These are phyloP conservation scores for Nakazawaea anatomiae DNA, from an alignment of 805 yeast species.

Conservation along the genomic window DNA sequence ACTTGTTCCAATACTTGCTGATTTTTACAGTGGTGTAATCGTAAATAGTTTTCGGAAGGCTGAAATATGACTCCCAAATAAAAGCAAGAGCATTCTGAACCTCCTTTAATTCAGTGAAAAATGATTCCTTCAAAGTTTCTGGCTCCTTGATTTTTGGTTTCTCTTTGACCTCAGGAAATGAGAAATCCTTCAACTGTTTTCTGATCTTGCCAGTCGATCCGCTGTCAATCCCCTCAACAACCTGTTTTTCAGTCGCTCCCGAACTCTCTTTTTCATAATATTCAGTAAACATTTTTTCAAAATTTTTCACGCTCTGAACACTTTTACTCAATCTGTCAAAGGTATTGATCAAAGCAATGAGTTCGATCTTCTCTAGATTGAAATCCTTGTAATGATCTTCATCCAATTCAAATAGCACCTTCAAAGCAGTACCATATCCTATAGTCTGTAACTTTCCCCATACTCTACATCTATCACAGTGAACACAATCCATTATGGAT, in stretches of 20 bases:
- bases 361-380: conserved; percentile 63
- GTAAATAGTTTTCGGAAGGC: conserved; percentile 62
- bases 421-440: conserved; percentile 96
- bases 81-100: conserved; percentile 59
- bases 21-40: conserved; percentile 41
- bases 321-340: conserved; percentile 89
- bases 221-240: too few species aligned
- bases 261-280: conserved; percentile 59
- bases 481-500: conserved; percentile 95
- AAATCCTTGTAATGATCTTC: conserved; percentile 40
- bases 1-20: conserved; percentile 63
- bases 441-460: conserved; percentile 98
- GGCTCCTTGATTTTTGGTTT: background rate
- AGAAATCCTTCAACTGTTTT: conserved; percentile 2
- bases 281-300: conserved; percentile 49
- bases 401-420: conserved; percentile 75
- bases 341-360: conserved; percentile 87
- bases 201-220: conserved; percentile 10
- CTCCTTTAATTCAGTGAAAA: conserved; percentile 43
- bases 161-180: background rate
- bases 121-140: conserved; percentile 30
- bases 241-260: conserved; percentile 16
- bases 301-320: conserved; percentile 64
- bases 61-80: conserved; percentile 57
- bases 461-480: conserved; percentile 93